Conservation (phyloP, 148 eudicot species). For the Camellia japonica region DNA sequence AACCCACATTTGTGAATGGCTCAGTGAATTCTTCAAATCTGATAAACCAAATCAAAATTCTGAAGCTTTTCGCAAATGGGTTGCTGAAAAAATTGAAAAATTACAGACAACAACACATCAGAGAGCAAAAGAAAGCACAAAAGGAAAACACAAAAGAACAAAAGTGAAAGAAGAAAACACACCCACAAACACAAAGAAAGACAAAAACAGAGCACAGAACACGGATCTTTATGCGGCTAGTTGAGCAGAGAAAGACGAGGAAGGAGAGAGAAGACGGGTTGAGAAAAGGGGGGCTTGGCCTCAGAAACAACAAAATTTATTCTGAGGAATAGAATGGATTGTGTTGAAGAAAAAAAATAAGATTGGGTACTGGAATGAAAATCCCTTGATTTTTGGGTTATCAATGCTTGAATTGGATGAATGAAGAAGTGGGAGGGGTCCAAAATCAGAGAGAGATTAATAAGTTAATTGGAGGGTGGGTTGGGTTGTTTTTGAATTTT, state of each 20-base stretch:
- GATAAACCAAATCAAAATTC: not conserved
- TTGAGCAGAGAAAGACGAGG: not conserved
- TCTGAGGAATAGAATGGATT: not conserved
- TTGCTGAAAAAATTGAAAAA: conserved; percentile 2
- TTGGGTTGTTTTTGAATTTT: not conserved
- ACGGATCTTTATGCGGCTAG: conserved; percentile 11
- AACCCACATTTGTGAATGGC: not conserved
- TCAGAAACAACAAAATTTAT: not conserved
- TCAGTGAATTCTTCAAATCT: not conserved
- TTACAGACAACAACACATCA: not conserved
- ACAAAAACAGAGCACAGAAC: not conserved
- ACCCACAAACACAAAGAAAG: conserved; percentile 3
- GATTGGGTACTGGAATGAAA: not conserved
- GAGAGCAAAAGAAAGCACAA: conserved; percentile 3
- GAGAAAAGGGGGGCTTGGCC: not conserved
- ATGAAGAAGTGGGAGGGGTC: not conserved
- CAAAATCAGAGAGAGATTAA: not conserved
- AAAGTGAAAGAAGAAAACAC: not conserved
- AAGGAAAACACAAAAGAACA: not conserved
- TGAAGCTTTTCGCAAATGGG: conserved; percentile 13
- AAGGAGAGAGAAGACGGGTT: not conserved
- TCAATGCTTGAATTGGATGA: not conserved
- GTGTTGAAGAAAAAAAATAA: not conserved
- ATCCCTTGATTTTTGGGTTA: conserved; percentile 13
- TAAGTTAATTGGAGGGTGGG: not conserved